phyloP scores from a whole-genome alignment of 1,284 basidiomycete genomes.

The Cystobasidium pallidum region DNA sequence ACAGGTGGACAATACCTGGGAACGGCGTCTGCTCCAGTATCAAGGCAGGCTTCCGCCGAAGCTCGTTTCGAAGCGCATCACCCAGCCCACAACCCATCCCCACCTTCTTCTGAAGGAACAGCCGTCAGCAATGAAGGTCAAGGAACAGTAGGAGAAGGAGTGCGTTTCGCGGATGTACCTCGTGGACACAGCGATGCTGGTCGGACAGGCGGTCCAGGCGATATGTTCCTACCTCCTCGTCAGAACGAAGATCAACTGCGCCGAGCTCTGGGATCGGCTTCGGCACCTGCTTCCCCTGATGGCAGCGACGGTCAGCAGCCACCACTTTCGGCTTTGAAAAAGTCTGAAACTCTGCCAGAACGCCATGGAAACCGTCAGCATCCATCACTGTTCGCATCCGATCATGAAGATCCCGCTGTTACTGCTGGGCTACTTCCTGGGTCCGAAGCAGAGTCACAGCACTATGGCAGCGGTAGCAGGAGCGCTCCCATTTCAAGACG shows the following conservation, averaged over 20 bases:
- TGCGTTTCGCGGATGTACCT: neutral
- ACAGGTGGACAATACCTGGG: slow-evolving; percentile 22
- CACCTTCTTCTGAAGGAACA: slow-evolving; percentile 30
- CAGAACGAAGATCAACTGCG: slow-evolving; percentile 14
- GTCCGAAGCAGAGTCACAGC: neutral
- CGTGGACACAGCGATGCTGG: neutral
- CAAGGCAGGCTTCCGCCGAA: slow-evolving; percentile 4
- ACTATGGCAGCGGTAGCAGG: neutral
- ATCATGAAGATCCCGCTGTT: slow-evolving; percentile 26
- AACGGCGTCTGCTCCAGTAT: slow-evolving; percentile 33
- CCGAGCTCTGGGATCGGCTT: slow-evolving; percentile 8
- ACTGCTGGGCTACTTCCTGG: slow-evolving; percentile 20
- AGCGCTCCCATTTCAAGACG: neutral
- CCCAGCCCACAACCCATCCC: slow-evolving; percentile 1
- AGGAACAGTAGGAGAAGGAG: slow-evolving; percentile 1
- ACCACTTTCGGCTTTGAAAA: neutral
- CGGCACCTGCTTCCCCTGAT: slow-evolving; percentile 21
- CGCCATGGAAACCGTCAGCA: neutral
- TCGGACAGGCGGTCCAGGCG: neutral
- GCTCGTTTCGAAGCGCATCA: neutral
- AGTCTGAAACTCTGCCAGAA: neutral
- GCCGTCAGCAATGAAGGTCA: slow-evolving; percentile 5
- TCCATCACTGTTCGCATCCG: neutral
- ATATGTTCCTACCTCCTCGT: neutral
- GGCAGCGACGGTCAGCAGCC: neutral